Evolutionary conservation across 441 rosid genomes (phyloP), one percentile per base, ranked within the genome.

Genomic region (Lepidium campestre): DNA sequence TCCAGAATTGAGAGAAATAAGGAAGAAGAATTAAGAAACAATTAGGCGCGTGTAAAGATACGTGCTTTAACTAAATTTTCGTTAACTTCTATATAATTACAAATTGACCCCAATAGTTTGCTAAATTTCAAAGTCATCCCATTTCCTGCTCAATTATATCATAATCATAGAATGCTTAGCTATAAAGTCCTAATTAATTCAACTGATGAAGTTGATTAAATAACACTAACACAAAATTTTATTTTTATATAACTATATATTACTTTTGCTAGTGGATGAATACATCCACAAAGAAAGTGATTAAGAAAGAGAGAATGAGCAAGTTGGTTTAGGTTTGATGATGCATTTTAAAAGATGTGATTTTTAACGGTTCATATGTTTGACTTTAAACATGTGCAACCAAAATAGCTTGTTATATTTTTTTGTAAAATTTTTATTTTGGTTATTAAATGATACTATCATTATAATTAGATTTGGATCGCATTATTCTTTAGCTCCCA

Each of bases 1-100:
- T 12, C 18, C 45, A 29, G 10, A 29, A 29, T 29, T 29, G 34
- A 29, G 2, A 23, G 62, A 22, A 57, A 22, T 13, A 20, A 57
- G 18, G 23, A 32, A n/a, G n/a, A 53, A 53, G 57, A 50, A 20
- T 12, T 18, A 20, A 25, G 17, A 23, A 15, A 48, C 47, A 37
- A 63, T 37, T 62, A 35, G 47, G 47, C 67, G 57, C 65, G 59
- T 64, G 68, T 64, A 46, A 25, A 35, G 22, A n/a, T 18, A 15
- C 39, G 22, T 11, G 52, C 32, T 5, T 42, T 18, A 45, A 19
- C n/a, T 29, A 29, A 1, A 25, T 29, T 2, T 46, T 25, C n/a
- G 27, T 19, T 11, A 56, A 56, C 32, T 56, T 56, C 8, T n/a
- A 18, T 8, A 7, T 68, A 27, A 17, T 57, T 68, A 58, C 57